Evolutionary conservation across 352 stramenopile species (phyloP).

Genomic region (Phytophthora boehmeriae): DNA sequence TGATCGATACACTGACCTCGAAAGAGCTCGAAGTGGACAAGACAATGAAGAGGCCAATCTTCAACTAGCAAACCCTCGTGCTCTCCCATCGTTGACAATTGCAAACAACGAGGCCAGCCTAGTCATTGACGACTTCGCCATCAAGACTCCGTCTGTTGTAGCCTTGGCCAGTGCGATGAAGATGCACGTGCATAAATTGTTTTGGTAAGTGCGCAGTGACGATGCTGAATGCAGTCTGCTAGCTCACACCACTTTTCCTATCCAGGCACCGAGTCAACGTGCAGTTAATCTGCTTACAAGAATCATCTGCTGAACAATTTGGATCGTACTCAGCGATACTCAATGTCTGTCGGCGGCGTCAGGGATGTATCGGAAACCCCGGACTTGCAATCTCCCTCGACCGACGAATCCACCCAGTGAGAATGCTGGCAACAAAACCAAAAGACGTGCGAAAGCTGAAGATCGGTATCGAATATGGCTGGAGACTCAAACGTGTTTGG

Average conservation of each 20-base stretch:
- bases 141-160: conserved; percentile 27
- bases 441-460: conserved; percentile 24
- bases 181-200: conserved; percentile 26
- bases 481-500: conserved; percentile 22
- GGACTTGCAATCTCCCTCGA: conserved; percentile 24
- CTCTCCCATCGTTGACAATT: conserved; percentile 20
- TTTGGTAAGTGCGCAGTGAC: conserved; percentile 23
- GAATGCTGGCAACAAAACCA: conserved; percentile 20
- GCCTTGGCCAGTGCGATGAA: conserved; percentile 32
- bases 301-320: conserved; percentile 18
- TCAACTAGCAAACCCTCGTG: conserved; percentile 20
- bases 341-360: conserved; percentile 18
- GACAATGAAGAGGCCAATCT: conserved; percentile 9
- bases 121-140: conserved; percentile 30
- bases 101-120: conserved; percentile 34
- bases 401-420: conserved; percentile 31
- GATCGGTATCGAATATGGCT: conserved; percentile 33
- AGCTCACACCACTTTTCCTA: neutral
- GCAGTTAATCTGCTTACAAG: conserved; percentile 28
- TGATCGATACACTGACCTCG: neutral
- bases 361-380: conserved; percentile 22
- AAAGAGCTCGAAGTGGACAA: conserved; percentile 2
- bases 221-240: neutral
- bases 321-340: conserved; percentile 23
- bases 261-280: conserved; percentile 20